Evolutionary conservation across 129 eudicot species (phyloP).

Genomic region (Tagetes patula): DNA sequence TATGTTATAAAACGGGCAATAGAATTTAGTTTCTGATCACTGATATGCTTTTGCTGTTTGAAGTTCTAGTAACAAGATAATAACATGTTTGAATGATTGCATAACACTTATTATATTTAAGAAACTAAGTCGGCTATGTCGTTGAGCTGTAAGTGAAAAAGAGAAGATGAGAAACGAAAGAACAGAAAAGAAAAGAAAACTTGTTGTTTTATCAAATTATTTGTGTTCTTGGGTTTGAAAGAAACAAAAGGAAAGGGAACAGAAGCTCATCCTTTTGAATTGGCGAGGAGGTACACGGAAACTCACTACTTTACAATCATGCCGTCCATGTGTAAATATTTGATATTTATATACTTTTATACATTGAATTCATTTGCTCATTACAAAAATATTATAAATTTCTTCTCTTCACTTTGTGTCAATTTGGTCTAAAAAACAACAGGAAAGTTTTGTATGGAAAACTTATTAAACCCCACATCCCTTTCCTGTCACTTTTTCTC

Average conservation of each 20-base stretch:
- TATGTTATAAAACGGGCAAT: background rate
- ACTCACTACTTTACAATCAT: background rate
- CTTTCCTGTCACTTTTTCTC: background rate
- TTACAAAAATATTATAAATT: background rate
- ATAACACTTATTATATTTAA: background rate
- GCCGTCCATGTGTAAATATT: background rate
- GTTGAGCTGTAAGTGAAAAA: background rate
- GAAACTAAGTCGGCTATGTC: background rate
- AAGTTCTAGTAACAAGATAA: background rate
- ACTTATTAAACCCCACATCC: background rate
- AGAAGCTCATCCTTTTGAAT: background rate
- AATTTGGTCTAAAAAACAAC: background rate
- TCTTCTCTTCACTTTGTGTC: background rate
- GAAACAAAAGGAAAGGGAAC: background rate
- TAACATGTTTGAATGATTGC: background rate
- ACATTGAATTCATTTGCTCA: too few relatives aligned
- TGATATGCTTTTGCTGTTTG: background rate
- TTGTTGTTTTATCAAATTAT: background rate
- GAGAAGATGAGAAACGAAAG: too few relatives aligned
- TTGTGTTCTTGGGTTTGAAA: background rate
- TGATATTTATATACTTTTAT: background rate
- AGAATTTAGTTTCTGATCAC: background rate
- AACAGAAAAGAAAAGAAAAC: background rate
- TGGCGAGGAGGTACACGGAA: background rate
- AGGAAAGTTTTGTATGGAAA: background rate